These are phyloP conservation scores for Fusarium sp. DNA, from an alignment of 2,329 filamentous ascomycete genomes.

Conservation along the genomic window DNA sequence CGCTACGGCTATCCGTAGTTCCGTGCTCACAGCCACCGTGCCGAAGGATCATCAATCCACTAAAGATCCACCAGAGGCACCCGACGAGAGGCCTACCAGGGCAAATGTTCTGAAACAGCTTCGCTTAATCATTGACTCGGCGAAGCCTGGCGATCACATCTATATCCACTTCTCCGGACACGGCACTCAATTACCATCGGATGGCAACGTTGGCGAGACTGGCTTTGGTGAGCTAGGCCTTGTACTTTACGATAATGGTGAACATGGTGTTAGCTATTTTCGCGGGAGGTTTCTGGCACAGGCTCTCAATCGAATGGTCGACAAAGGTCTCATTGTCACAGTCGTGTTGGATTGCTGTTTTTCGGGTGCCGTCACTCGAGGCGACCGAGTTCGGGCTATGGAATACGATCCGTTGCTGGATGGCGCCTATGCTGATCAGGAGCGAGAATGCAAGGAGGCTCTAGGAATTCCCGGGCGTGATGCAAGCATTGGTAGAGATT, in stretches of 20 bases:
- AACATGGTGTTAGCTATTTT: not conserved
- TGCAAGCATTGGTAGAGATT: rapidly evolving
- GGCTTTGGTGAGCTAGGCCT: rapidly evolving
- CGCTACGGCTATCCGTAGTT: not conserved
- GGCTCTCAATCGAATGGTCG: not conserved
- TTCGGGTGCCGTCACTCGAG: not conserved
- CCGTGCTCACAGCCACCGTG: not conserved
- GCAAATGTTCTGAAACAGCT: not conserved
- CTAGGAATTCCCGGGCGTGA: rapidly evolving
- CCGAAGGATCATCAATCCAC: not conserved
- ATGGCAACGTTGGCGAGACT: not conserved
- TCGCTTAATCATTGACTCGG: not conserved
- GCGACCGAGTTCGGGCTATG: not conserved
- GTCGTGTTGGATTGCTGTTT: not conserved
- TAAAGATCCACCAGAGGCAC: not conserved
- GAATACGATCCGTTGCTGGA: not conserved
- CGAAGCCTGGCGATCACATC: not conserved
- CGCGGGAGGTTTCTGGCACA: not conserved
- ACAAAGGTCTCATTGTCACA: rapidly evolving
- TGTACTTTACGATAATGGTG: not conserved
- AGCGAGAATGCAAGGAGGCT: rapidly evolving
- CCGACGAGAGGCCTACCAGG: not conserved
- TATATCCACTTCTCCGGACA: not conserved
- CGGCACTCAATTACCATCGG: not conserved
- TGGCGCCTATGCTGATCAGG: rapidly evolving